phyloP scores from a whole-genome alignment of 2,329 filamentous ascomycete species.

The Cladosporium cucumerinum region DNA sequence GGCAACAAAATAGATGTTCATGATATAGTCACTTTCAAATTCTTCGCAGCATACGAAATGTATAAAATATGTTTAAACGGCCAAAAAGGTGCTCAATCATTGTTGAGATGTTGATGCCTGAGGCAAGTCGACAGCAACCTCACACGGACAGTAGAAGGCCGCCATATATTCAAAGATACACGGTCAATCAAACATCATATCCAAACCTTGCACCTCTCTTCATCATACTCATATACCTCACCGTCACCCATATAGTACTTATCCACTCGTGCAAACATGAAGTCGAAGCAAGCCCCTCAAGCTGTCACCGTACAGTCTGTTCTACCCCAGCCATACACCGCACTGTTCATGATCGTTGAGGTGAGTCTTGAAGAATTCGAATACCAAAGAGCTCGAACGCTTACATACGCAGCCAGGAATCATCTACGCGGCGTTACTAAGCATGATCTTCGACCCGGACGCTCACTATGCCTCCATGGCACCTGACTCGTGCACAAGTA shows the following conservation, averaged over 20 bases:
- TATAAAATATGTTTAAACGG: not conserved
- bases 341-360: not conserved
- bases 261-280: not conserved
- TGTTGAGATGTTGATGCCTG: not conserved
- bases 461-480: not conserved
- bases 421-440: not conserved
- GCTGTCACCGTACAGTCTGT: not conserved
- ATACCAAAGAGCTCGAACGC: no score
- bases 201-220: not conserved
- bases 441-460: not conserved
- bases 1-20: not conserved
- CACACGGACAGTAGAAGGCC: not conserved
- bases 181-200: not conserved
- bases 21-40: not conserved
- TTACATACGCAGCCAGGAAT: not conserved
- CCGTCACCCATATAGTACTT: not conserved
- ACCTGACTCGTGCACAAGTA: not conserved
- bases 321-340: not conserved
- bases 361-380: not conserved
- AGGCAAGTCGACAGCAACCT: not conserved
- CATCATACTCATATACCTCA: not conserved
- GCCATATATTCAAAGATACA: not conserved
- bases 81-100: not conserved
- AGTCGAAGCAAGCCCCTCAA: not conserved
- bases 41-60: not conserved